Base-by-base conservation (phyloP, 2,329 filamentous ascomycete genomes). In the Aureobasidium subglaciale region DNA sequence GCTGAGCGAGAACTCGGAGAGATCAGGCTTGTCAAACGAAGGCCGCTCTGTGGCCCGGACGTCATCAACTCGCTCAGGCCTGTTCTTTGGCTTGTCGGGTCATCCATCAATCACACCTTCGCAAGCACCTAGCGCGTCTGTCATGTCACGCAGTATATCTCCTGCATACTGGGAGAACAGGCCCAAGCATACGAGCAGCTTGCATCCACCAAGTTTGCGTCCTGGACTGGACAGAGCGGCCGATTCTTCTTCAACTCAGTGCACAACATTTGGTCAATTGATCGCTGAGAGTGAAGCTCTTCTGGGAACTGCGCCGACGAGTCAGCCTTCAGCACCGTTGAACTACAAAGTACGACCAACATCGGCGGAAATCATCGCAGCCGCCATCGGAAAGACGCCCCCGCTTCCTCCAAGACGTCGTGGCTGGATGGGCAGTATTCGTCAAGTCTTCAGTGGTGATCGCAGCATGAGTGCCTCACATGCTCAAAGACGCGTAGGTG, bases 1-100 rank as follows among this genome's bases (percentile, higher is more conserved):
- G 27, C 68, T 83, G 3, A 82, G 79, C 55, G 80, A 82, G 11
- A 68, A 68, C 8, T 81, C 78, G 20, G 67, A 68, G 5, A 66
- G 66, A 5, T 77, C 75, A 5, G 67, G 67, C 37, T 58, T 73
- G 0, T 78, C 77, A 2, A 58, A 71, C 0, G 77, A 76, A 2
- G 64, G 59, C 20, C 71, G 63, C 24, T 73, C 72, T 32, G 63
- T 78, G 13, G 70, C 67, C 4, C 70, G 75, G 5, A 78, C 68
- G 35, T 65, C 74, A 29, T 78, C 75, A 0, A 71, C 73, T 41
- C 70, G 73, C 7, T 76, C 74, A 1, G 68, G 48, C 8, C 37
- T 56, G 11, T 45, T 57, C 38, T 60, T 60, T 30, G 59, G 59
- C 16, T 29, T 56, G 30, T 48, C 59, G 4, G 56, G 56, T 18